Conservation (phyloP, 306 rosid species). For the Cotoneaster glaucophyllus region DNA sequence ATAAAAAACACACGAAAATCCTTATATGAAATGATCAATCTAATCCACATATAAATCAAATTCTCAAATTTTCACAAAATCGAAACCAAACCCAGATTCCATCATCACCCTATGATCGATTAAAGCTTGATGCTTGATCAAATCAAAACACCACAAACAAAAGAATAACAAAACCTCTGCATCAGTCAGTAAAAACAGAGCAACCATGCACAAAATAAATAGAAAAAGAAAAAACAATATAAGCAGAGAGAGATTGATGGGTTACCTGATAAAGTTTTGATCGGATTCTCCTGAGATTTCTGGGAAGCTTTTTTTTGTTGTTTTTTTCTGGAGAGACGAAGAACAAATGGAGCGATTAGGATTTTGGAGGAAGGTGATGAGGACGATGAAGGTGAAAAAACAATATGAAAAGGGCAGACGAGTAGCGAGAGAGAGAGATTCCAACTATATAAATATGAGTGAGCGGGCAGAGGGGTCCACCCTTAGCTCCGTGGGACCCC, state of each 20-base stretch:
- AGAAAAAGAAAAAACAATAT: background rate
- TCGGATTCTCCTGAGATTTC: constrained; percentile 17
- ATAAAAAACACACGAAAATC: background rate
- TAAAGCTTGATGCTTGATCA: background rate
- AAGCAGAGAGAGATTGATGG: background rate
- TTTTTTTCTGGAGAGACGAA: background rate
- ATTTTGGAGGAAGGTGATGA: background rate
- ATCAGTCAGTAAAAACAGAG: background rate
- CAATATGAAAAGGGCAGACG: constrained; percentile 5
- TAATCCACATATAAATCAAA: background rate
- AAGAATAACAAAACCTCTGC: background rate
- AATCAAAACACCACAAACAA: background rate
- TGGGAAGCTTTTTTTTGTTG: constrained; percentile 11
- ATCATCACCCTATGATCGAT: constrained; percentile 4
- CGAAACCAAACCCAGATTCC: constrained; percentile 1
- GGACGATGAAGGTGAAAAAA: background rate
- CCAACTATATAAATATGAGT: constrained; percentile 7
- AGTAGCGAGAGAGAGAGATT: constrained; percentile 10
- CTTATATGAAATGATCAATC: background rate
- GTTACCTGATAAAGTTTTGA: constrained; percentile 39
- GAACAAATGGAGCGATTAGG: constrained; percentile 1
- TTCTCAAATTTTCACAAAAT: background rate
- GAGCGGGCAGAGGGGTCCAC: background rate
- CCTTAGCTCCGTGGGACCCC: constrained; percentile 17
- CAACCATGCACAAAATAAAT: background rate